Evolutionary conservation across 768 basidiomycete genomes (phyloP).

Genomic region (Cubamyces lactineus): DNA sequence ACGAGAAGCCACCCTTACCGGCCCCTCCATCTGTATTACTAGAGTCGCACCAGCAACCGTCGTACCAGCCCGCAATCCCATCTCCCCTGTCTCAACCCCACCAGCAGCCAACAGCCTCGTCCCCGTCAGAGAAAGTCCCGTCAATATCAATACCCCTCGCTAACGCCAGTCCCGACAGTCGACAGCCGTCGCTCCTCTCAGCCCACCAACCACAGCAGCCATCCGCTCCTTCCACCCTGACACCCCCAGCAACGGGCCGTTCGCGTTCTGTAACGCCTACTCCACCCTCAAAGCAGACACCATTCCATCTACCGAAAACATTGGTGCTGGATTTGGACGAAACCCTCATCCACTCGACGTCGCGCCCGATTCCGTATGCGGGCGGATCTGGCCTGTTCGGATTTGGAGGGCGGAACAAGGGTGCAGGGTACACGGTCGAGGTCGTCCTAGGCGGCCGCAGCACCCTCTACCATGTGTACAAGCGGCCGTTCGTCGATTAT

Average conservation of each 20-base stretch:
- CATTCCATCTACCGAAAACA: conserved; percentile 87
- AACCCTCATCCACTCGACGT: conserved; percentile 97
- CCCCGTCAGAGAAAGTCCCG: conserved; percentile 30
- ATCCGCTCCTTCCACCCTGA: conserved; percentile 3
- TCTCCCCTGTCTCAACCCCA: conserved; percentile 28
- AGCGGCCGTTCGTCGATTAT: conserved; percentile 96
- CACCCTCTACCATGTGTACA: conserved; percentile 97
- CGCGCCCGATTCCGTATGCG: conserved; percentile 61
- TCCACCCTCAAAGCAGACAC: conserved; percentile 57
- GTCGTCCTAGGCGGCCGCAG: conserved; percentile 87
- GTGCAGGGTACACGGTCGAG: conserved; percentile 87
- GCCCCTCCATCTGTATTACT: conserved; percentile 29
- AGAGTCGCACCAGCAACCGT: conserved; percentile 30
- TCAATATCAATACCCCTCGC: conserved; percentile 12
- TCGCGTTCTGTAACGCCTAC: conserved; percentile 30
- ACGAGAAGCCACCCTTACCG: conserved; percentile 30
- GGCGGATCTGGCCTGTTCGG: conserved; percentile 61
- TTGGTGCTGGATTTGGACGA: conserved; percentile 98
- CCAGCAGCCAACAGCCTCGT: conserved; percentile 27
- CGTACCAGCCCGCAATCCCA: conserved; percentile 31
- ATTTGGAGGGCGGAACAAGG: conserved; percentile 59
- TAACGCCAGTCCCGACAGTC: conserved; percentile 1
- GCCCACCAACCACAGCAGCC: not conserved
- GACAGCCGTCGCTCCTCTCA: conserved; percentile 12
- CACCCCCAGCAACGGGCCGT: conserved; percentile 9